Evolutionary conservation across 352 stramenopile species (phyloP), one percentile per base, ranked within the genome.

Genomic region (Pythium phragmiticola): DNA sequence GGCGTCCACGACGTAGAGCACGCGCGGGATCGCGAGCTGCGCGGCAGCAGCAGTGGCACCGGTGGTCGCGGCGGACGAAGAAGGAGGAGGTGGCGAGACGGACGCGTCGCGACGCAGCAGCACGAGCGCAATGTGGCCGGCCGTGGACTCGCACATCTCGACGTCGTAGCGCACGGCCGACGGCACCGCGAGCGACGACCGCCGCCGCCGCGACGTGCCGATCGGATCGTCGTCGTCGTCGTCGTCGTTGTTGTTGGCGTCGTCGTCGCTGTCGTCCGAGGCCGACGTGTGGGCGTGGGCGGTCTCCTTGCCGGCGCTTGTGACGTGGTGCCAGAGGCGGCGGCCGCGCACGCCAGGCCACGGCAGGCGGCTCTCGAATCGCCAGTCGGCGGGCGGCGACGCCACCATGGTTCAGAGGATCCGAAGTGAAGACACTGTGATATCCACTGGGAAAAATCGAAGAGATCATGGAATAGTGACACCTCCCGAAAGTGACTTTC

Each of bases 1-100:
- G 12, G 85, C 85, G 52, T 94, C 85, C 41, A 94, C 56, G 21
- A 92, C 85, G 67, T 81, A 90, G 4, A 94, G 77, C 28, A 94
- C 83, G 28, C 75, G 74, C 21, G 77, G 56, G 12, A 58, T 55
- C 30, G 58, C 54, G 52, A 65, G 68, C 54, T 69, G 60, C 49
- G 66, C 49, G 47, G 59, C 53, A 1, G 46, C 50, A 21, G 66
- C 37, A 7, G 39, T 37, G 4, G 42, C 36, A 17, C 9, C 48
- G 9, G 33, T 39, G 34, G 60, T 21, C 21, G 26, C 34, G 0
- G 34, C 26, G 19, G 66, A 41, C 11, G 48, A 52, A 6, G 66
- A 63, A 23, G 60, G 21, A 3, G 60, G n/a, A 12, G 26, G 26
- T 2, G 26, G 4, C 13, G 4, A 16, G 19, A 16, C 14, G 33